A percentile compares a stretch with the other conserved stretches of the same genome.
Conservation (phyloP, 306 rosid species). For the Lathyrus tuberosus region DNA sequence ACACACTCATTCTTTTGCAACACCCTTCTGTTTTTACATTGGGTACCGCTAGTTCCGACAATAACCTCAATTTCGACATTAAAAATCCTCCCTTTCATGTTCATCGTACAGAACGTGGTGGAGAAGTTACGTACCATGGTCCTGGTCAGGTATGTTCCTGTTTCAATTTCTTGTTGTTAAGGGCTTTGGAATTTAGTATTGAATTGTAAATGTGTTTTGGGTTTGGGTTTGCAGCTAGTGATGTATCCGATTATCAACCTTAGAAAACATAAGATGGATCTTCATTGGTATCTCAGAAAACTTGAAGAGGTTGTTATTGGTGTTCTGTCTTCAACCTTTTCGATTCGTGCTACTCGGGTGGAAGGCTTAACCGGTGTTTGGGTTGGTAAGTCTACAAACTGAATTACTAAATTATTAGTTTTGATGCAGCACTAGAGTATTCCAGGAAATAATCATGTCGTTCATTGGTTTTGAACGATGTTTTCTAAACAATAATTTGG, state of each 20-base stretch:
- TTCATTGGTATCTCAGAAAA: conserved; percentile 77
- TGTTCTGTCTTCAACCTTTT: conserved; percentile 69
- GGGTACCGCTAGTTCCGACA: conserved; percentile 38
- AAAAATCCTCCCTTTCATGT: conserved; percentile 47
- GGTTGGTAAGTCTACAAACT: conserved; percentile 53
- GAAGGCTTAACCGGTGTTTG: conserved; percentile 93
- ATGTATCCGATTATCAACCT: conserved; percentile 90
- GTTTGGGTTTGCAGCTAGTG: conserved; percentile 55
- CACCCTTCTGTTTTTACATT: conserved; percentile 48
- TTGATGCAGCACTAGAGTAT: no score
- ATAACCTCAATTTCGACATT: conserved; percentile 45
- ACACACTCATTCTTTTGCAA: conserved; percentile 47
- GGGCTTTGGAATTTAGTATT: background rate
- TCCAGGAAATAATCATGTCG: no score
- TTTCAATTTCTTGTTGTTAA: background rate
- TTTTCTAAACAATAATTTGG: background rate
- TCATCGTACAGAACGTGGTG: conserved; percentile 57
- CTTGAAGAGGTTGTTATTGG: conserved; percentile 85
- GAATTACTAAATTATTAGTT: background rate
- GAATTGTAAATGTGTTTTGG: conserved; percentile 23
- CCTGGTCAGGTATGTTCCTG: conserved; percentile 49
- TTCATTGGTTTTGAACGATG: background rate
- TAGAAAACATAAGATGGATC: conserved; percentile 82
- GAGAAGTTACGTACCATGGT: conserved; percentile 58
- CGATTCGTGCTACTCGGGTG: conserved; percentile 67